These are phyloP conservation scores for Pseudogymnoascus sp. DNA, from an alignment of 2,329 filamentous ascomycete genomes.

Conservation along the genomic window DNA sequence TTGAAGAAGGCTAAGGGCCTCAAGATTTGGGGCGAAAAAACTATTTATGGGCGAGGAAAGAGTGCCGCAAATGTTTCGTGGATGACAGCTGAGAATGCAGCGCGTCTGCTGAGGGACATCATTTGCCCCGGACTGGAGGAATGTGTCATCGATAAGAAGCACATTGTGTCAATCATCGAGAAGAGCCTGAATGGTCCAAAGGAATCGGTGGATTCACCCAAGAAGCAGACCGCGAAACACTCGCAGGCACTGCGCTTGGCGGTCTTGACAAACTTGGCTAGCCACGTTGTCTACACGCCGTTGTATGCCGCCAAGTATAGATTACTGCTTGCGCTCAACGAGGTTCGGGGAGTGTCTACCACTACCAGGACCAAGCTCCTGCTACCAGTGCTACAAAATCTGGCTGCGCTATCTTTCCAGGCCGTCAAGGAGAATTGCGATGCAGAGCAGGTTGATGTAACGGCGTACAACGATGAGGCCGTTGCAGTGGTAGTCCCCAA, in stretches of 20 bases:
- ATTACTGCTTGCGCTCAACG: slow-evolving; percentile 63
- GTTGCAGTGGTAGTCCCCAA: slow-evolving; percentile 45
- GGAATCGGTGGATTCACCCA: slow-evolving; percentile 32
- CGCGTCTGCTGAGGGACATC: slow-evolving; percentile 54
- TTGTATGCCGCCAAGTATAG: slow-evolving; percentile 59
- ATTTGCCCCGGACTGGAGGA: slow-evolving; percentile 76
- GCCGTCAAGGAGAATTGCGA: slow-evolving; percentile 43
- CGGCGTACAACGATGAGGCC: slow-evolving; percentile 43
- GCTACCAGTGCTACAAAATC: slow-evolving; percentile 64
- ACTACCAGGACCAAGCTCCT: slow-evolving; percentile 64
- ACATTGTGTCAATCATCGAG: slow-evolving; percentile 58
- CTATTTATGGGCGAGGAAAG: slow-evolving; percentile 54
- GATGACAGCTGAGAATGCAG: slow-evolving; percentile 48
- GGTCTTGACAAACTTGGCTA: slow-evolving; percentile 63
- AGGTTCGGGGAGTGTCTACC: slow-evolving; percentile 61
- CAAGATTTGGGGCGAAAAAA: slow-evolving; percentile 48
- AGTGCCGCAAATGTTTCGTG: slow-evolving; percentile 41
- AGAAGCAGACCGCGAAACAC: slow-evolving; percentile 37
- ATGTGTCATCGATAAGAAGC: slow-evolving; percentile 68
- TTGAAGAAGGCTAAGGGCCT: slow-evolving; percentile 34
- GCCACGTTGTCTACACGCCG: slow-evolving; percentile 63
- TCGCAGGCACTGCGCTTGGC: slow-evolving; percentile 54
- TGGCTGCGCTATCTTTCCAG: slow-evolving; percentile 48
- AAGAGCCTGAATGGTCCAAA: slow-evolving; percentile 47
- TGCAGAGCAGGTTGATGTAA: slow-evolving; percentile 38